These are phyloP conservation scores for Rhizophora apiculata DNA, from an alignment of 345 rosid genomes.

Conservation along the genomic window DNA sequence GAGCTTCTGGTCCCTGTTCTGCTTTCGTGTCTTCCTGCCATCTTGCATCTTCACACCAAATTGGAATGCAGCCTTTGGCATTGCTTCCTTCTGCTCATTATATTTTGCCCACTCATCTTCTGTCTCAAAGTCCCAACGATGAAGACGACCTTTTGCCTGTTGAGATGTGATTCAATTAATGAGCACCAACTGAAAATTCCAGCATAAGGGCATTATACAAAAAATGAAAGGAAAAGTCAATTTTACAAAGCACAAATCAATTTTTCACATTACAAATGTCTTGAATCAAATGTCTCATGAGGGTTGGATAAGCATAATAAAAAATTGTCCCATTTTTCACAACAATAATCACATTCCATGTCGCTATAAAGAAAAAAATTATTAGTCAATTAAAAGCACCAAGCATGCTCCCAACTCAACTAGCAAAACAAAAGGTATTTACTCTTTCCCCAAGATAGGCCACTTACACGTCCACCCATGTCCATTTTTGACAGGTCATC, in stretches of 20 bases:
- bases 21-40: constrained; percentile 90
- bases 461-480: constrained; percentile 94
- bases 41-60: constrained; percentile 99
- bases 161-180: not conserved
- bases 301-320: too few species aligned
- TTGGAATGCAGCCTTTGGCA: constrained; percentile 99
- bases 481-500: constrained; percentile 97
- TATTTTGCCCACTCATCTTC: constrained; percentile 97
- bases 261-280: too few species aligned
- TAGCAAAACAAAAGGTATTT: not conserved
- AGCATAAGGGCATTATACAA: not conserved
- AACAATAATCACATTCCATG: too few species aligned
- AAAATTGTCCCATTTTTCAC: too few species aligned
- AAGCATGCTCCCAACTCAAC: not conserved
- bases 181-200: not conserved
- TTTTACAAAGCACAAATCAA: too few species aligned
- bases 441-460: not conserved
- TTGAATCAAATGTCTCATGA: too few species aligned
- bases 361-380: not conserved
- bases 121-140: constrained; percentile 96
- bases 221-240: too few species aligned
- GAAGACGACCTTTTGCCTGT: constrained; percentile 98
- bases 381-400: not conserved
- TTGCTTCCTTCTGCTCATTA: constrained; percentile 98
- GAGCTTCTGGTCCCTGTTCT: constrained; percentile 93